Evolutionary conservation across 2,329 filamentous ascomycete genomes (phyloP), one percentile per base, ranked within the genome.

Genomic region (Blastomyces silverae): DNA sequence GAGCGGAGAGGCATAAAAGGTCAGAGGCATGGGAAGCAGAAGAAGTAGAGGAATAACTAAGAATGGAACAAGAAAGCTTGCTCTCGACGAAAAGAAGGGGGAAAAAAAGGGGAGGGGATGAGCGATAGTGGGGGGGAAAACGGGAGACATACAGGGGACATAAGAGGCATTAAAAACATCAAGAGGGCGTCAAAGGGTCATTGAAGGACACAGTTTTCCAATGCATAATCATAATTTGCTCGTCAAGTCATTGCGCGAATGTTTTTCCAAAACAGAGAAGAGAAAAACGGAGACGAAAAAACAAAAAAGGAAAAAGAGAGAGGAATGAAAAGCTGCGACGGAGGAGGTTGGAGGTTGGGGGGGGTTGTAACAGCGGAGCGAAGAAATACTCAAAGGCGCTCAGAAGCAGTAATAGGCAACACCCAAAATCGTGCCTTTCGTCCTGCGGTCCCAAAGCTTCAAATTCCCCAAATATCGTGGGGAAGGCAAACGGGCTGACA

Each of bases 311-410:
- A 34, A 34, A 34, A 28, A 28, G 4, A 3, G 31, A 66, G 62
- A 52, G 25, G 63, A 55, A 10, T 44, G 39, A 64, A 22, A 28
- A 63, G 64, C 57, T 34, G 31, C 31, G 31, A 66, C 10, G 34
- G 34, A 11, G 31, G 17, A 7, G 8, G 20, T 5, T 34, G 31
- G 31, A n/a, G 31, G 3, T 34, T 34, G 17, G 56, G 20, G 34
- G 1, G 7, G 7, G 20, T 37, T 11, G 1, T 11, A 34, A 42
- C 8, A 39, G 20, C 6, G 20, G n/a, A 44, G 13, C 2, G 22
- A 37, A 15, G 20, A 25, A 59, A 44, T 22, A 8, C 37, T n/a
- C 15, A n/a, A 39, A 39, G 2, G 46, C 22, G 46, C 20, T n/a
- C 8, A 8, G n/a, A 50, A n/a, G 20, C 8, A 50, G 6, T 50